These are phyloP conservation scores for Podaxis sp. DNA, from an alignment of 768 basidiomycete species.

Conservation along the genomic window DNA sequence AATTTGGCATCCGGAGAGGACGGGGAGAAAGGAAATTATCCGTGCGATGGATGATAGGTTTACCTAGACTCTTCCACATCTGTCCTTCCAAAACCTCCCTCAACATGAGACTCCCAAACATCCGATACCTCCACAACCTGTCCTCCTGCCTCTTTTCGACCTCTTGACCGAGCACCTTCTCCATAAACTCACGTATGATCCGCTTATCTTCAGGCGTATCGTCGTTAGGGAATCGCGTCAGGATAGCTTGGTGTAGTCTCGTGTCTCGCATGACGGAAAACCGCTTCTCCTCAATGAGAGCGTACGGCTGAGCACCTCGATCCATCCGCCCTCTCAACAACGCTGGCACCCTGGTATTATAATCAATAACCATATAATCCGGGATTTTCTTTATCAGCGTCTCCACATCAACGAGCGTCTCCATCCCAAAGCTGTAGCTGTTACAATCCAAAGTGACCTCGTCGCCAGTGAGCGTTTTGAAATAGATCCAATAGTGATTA, in stretches of 20 bases:
- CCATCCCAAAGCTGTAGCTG: constrained; percentile 27
- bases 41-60: background rate
- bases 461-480: constrained; percentile 40
- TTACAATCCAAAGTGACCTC: constrained; percentile 39
- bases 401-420: background rate
- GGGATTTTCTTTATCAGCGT: background rate
- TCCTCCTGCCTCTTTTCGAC: constrained; percentile 22
- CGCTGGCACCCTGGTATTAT: background rate
- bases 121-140: constrained; percentile 19
- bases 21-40: background rate
- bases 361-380: background rate
- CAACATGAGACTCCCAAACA: background rate
- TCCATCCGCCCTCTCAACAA: background rate
- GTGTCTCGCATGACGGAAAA: constrained; percentile 31
- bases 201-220: constrained; percentile 13
- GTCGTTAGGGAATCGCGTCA: constrained; percentile 6
- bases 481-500: constrained; percentile 52
- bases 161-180: constrained; percentile 26
- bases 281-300: constrained; percentile 9
- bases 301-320: background rate
- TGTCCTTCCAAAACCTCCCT: background rate
- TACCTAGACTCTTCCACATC: background rate
- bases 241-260: constrained; percentile 22
- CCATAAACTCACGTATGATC: constrained; percentile 28
- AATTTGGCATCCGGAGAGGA: background rate